Conservation (phyloP, 1,139 yeast genomes). For the Geotrichum reessii region DNA sequence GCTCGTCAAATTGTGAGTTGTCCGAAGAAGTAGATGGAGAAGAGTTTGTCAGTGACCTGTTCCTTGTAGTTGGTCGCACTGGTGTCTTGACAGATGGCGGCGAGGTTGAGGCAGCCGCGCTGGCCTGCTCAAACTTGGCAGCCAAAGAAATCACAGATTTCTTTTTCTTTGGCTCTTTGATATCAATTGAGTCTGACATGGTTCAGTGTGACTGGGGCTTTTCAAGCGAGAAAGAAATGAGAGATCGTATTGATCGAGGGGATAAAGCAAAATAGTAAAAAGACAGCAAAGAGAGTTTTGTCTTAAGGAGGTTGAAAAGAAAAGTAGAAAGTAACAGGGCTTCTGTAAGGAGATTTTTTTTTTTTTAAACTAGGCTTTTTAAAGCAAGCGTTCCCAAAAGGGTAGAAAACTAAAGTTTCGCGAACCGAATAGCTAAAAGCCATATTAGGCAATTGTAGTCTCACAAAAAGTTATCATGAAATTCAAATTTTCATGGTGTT, state of each 20-base stretch:
- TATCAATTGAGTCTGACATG: not conserved
- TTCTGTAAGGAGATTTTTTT: not conserved
- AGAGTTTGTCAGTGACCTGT: not conserved
- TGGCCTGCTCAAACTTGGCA: conserved; percentile 6
- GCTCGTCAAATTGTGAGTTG: not conserved
- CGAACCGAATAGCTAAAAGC: not conserved
- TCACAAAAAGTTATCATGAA: not conserved
- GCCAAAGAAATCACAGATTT: conserved; percentile 8
- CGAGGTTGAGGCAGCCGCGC: conserved; percentile 3
- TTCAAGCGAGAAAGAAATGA: not conserved
- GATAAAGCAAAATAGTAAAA: not conserved
- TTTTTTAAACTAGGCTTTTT: not conserved
- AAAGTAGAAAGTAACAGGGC: not conserved
- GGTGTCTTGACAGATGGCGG: not conserved
- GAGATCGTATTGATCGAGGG: not conserved
- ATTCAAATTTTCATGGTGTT: too few relatives aligned
- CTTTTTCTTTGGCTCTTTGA: not conserved
- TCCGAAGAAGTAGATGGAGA: not conserved
- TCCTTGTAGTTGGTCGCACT: not conserved
- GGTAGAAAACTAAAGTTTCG: not conserved
- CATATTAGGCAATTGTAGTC: not conserved
- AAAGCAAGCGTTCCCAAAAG: not conserved
- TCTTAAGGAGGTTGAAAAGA: not conserved
- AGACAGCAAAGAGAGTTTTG: not conserved
- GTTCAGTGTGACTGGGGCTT: not conserved